These are phyloP conservation scores for Gautieria morchelliformis DNA, from an alignment of 768 basidiomycete species.

Conservation along the genomic window DNA sequence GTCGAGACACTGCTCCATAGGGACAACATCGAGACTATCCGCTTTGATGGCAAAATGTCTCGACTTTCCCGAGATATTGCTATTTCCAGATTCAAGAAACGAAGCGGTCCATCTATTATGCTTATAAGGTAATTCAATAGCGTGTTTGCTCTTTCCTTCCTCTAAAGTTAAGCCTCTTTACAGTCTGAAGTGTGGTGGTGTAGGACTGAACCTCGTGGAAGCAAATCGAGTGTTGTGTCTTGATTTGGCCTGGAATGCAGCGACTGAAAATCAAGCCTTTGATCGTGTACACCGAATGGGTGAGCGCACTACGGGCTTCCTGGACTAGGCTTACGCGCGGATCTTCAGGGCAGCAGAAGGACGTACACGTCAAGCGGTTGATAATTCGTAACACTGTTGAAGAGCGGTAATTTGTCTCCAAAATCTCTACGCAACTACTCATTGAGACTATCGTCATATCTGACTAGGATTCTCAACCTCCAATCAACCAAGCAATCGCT, in stretches of 20 bases:
- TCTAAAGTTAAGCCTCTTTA: neutral
- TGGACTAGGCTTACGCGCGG: conserved; percentile 4
- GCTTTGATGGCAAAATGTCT: conserved; percentile 67
- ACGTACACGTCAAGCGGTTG: conserved; percentile 57
- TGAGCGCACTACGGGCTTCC: neutral
- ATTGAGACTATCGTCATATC: neutral
- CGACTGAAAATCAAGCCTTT: conserved; percentile 58
- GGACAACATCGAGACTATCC: conserved; percentile 45
- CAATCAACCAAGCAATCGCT: conserved; percentile 63
- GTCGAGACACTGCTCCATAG: conserved; percentile 51
- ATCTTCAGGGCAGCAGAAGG: conserved; percentile 44
- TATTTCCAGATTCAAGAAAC: conserved; percentile 43
- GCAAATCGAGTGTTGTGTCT: conserved; percentile 67
- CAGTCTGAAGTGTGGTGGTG: conserved; percentile 58
- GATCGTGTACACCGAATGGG: conserved; percentile 54
- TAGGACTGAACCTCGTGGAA: conserved; percentile 55
- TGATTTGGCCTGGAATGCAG: conserved; percentile 69
- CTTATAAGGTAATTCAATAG: conserved; percentile 44
- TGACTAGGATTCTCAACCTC: conserved; percentile 49
- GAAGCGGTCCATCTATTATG: conserved; percentile 51
- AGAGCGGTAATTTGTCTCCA: conserved; percentile 42
- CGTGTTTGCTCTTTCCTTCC: neutral
- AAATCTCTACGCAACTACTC: neutral
- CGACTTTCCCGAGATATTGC: conserved; percentile 39
- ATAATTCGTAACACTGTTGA: conserved; percentile 65